These are phyloP conservation scores for Euphorbia celastroides DNA, from an alignment of 441 rosid species.

Conservation along the genomic window DNA sequence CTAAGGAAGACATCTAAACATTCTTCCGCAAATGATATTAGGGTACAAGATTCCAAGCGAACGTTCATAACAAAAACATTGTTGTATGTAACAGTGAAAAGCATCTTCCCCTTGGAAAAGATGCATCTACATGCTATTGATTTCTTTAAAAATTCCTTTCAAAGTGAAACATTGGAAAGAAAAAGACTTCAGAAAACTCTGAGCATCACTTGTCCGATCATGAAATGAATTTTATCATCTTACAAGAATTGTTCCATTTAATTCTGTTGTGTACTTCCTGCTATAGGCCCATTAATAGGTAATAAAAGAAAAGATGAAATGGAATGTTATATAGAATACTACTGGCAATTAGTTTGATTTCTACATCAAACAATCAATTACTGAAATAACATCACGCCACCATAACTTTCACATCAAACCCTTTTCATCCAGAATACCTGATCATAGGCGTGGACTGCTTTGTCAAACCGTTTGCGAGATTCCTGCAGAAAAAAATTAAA, in stretches of 20 bases:
- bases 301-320: not conserved
- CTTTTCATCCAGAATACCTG: constrained; percentile 49
- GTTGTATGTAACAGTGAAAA: not conserved
- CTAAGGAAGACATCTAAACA: not conserved
- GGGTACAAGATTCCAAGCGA: not conserved
- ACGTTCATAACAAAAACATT: not conserved
- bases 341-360: not conserved
- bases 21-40: not conserved
- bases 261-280: not conserved
- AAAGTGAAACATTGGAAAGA: not conserved
- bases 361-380: not conserved
- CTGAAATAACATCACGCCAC: not conserved
- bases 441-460: constrained; percentile 62
- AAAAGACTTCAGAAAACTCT: not conserved
- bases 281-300: not conserved
- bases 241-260: not conserved
- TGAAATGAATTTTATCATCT: not conserved
- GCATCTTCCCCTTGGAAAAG: constrained; percentile 1
- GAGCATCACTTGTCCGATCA: not conserved
- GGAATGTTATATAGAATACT: not conserved
- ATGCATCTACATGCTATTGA: not conserved
- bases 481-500: constrained; percentile 44
- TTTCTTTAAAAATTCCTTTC: not conserved
- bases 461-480: constrained; percentile 68
- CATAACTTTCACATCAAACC: not conserved